Evolutionary conservation across 2,329 filamentous ascomycete species (phyloP), one percentile per base, ranked within the genome.

Genomic region (Pseudogymnoascus sp.): DNA sequence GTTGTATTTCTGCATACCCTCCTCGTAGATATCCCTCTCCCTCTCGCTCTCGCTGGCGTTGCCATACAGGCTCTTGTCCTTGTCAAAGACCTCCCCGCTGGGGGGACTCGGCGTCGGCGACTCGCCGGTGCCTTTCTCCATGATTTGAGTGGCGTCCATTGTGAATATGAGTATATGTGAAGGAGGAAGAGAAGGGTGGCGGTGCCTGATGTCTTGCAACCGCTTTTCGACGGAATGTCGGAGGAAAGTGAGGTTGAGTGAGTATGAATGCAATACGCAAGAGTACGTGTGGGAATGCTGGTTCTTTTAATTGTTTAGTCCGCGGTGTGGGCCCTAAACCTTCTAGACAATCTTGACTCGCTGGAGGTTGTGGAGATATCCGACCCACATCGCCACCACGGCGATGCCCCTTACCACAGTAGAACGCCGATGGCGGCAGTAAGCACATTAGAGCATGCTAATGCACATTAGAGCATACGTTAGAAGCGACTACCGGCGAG

Each of bases 1-100:
- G 31, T 62, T 65, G 61, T 68, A 70, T n/a, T 68, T 63, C 21
- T 66, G 65, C 42, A 19, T 60, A 2, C 67, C 67, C 50, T 68
- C 61, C 14, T 63, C 65, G 56, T 67, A 65, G 13, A 67, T n/a
- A 16, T 56, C 50, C 16, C 50, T 56, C 50, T 56, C 50, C 11
- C 42, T 65, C 26, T 60, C 64, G 10, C 64, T 63, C 26, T 68
- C 66, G 10, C 66, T 67, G 4, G 63, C 33, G 14, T 65, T 64
- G 33, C 53, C 62, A 31, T 61, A 56, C 3, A 56, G 29, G 50
- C 50, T 56, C 50, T 56, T 56, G 16, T 56, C 50, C 50, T 56
- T 56, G 50, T 56, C 29, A 10, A 33, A 33, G 50, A 56, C 29
- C 50, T 33, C 50, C 16, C 29, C 50, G 29, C 50, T 10, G 6